A percentile compares a stretch with the other conserved stretches of the same genome.
These are phyloP conservation scores for Coleophoma crateriformis DNA, from an alignment of 2,329 filamentous ascomycete genomes.

Conservation along the genomic window DNA sequence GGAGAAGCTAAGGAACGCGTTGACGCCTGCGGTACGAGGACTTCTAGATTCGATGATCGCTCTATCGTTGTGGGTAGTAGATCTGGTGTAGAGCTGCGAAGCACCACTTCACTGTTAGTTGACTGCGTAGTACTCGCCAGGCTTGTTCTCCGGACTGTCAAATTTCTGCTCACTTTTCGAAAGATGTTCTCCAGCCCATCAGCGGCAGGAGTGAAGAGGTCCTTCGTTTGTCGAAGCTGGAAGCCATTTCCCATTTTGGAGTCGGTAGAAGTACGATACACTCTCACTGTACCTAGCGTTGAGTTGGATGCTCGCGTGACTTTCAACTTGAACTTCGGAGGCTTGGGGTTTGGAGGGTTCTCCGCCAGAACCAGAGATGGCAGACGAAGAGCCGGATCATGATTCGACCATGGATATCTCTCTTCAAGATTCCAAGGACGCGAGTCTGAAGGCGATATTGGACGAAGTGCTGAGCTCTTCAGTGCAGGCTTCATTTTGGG, in stretches of 20 bases:
- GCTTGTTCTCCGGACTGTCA: constrained; percentile 19
- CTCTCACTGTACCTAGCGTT: constrained; percentile 20
- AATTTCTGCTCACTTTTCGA: constrained; percentile 19
- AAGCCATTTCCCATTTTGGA: constrained; percentile 14
- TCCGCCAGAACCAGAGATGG: constrained; percentile 1
- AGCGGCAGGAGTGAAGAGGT: constrained; percentile 23
- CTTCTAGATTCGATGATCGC: not conserved
- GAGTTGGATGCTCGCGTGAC: constrained; percentile 22
- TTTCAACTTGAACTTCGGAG: constrained; percentile 21
- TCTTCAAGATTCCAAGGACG: constrained; percentile 16
- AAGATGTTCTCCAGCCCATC: constrained; percentile 23
- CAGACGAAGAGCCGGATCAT: constrained; percentile 4
- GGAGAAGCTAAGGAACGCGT: constrained; percentile 9
- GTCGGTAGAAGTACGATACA: constrained; percentile 17
- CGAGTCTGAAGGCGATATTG: constrained; percentile 11
- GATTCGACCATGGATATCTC: constrained; percentile 15
- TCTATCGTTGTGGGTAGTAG: not conserved
- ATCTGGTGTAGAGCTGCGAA: too few species aligned
- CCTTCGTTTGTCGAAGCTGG: constrained; percentile 20
- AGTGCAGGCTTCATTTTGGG: constrained; percentile 22
- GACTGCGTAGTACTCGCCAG: constrained; percentile 8
- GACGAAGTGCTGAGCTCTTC: constrained; percentile 7
- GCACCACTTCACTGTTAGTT: too few species aligned
- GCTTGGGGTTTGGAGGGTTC: constrained; percentile 6
- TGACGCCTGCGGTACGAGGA: not conserved